Evolutionary conservation across 257 asterid species (phyloP).

Genomic region (Marsdenia floribunda): DNA sequence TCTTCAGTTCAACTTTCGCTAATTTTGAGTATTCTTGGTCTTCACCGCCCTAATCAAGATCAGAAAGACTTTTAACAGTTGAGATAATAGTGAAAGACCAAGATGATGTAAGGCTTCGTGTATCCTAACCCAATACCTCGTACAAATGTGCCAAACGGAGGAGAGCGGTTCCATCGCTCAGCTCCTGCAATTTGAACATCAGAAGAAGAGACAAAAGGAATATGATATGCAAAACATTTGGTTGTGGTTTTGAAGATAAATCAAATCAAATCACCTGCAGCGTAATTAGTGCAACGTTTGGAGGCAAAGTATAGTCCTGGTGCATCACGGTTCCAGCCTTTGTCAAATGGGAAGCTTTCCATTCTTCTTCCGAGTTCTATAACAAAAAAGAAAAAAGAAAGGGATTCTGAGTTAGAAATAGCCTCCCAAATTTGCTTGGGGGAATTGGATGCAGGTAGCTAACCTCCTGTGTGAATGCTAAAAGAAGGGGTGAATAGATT

Average conservation of each 20-base stretch:
- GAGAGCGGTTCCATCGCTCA: conserved; percentile 52
- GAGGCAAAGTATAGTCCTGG: conserved; percentile 60
- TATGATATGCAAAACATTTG: not conserved
- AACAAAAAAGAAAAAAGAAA: not conserved
- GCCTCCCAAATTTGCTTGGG: not conserved
- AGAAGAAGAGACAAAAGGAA: conserved; percentile 5
- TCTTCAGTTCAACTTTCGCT: conserved; percentile 64
- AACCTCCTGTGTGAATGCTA: conserved; percentile 77
- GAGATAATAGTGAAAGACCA: not conserved
- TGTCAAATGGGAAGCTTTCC: conserved; percentile 51
- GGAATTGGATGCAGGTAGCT: conserved; percentile 3
- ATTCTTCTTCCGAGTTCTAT: conserved; percentile 48
- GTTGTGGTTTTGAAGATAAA: not conserved
- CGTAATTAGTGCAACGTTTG: conserved; percentile 67
- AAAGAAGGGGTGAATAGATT: conserved; percentile 76
- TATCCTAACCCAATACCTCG: conserved; percentile 40
- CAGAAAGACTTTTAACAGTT: not conserved
- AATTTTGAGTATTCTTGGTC: conserved; percentile 54
- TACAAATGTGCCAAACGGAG: conserved; percentile 83
- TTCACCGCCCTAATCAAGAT: conserved; percentile 62
- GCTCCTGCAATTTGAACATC: conserved; percentile 41
- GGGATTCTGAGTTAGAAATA: conserved; percentile 2
- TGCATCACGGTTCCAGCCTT: conserved; percentile 63
- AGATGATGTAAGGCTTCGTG: too few relatives aligned
- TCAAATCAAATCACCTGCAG: conserved; percentile 52